Percentiles rank a stretch among this genome's conserved stretches.
phyloP scores from a whole-genome alignment of 139 green algal genomes.

The Gonium pectorale region DNA sequence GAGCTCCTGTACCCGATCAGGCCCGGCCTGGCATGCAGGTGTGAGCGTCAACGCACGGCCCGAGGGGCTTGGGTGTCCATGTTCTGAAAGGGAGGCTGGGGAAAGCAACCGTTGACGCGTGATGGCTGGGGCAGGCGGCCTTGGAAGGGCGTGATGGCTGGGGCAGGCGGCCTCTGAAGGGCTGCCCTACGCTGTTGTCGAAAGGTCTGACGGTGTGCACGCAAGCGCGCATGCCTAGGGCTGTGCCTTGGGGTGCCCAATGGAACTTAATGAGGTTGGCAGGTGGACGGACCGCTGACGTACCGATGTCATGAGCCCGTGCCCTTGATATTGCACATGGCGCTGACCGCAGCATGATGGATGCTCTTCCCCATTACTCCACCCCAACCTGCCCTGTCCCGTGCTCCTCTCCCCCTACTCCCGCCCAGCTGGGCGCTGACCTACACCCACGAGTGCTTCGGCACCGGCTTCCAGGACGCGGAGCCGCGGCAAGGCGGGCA shows the following conservation, averaged over 20 bases:
- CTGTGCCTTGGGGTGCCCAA: neutral
- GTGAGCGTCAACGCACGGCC: neutral
- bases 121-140: neutral
- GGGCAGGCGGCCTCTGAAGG: no score
- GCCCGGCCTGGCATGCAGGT: conserved; percentile 11
- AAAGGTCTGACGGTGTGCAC: neutral
- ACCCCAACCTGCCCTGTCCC: no score
- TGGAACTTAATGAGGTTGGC: neutral
- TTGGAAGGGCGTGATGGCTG: neutral
- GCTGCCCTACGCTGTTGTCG: no score
- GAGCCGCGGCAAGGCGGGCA: no score
- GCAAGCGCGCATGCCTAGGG: neutral
- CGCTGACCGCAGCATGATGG: neutral
- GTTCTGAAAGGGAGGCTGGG: neutral
- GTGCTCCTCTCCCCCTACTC: neutral
- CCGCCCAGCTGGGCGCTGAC: neutral
- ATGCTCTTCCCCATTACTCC: no score
- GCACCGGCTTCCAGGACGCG: neutral
- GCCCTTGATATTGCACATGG: neutral
- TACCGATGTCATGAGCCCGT: neutral
- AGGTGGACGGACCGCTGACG: neutral
- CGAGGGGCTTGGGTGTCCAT: neutral
- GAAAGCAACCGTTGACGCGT: no score
- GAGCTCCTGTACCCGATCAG: conserved; percentile 3
- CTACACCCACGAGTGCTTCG: neutral